Conservation (phyloP, 345 rosid species). For the Aurinia saxatilis region DNA sequence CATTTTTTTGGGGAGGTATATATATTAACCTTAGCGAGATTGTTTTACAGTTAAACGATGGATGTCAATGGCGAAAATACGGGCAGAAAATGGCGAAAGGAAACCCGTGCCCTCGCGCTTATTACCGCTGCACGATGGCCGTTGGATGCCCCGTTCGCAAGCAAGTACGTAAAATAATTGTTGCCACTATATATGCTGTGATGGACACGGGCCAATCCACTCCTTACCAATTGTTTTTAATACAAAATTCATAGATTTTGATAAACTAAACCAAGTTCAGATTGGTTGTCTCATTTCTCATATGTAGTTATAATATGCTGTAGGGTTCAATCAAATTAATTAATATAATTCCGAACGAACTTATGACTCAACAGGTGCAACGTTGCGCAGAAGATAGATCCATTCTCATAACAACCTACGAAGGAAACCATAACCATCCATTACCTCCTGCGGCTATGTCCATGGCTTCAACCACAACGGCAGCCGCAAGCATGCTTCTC, state of each 20-base stretch:
- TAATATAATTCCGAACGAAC: background rate
- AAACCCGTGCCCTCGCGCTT: conserved; percentile 95
- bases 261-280: background rate
- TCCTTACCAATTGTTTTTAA: no score
- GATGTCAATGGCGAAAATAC: conserved; percentile 98
- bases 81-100: conserved; percentile 99
- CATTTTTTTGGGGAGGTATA: background rate
- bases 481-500: conserved; percentile 77
- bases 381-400: conserved; percentile 87
- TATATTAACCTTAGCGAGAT: no score
- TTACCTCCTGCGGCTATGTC: conserved; percentile 87
- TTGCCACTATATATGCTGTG: no score
- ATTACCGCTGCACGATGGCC: conserved; percentile 97
- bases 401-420: conserved; percentile 81
- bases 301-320: background rate
- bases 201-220: no score
- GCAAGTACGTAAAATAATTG: conserved; percentile 37
- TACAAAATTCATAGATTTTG: no score
- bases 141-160: conserved; percentile 92
- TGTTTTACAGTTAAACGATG: conserved; percentile 58
- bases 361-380: conserved; percentile 51
- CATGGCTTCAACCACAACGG: conserved; percentile 89
- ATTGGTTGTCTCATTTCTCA: no score
- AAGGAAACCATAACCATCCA: conserved; percentile 94
- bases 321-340: background rate